Percentiles rank a stretch among this genome's conserved stretches.
phyloP scores from a whole-genome alignment of 305 asterid species.

The Salvia sclarea region DNA sequence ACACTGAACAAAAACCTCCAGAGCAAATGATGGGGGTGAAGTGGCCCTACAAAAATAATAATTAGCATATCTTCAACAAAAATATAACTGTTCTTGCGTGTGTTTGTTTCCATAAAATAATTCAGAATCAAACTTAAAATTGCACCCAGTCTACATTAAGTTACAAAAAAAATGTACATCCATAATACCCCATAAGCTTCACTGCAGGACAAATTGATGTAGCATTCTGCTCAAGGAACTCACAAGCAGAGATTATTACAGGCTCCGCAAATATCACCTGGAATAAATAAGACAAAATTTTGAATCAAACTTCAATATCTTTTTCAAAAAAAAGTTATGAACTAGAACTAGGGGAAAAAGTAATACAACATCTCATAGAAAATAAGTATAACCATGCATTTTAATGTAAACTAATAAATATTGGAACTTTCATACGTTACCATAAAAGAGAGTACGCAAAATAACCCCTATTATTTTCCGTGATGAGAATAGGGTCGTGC shows the following conservation, averaged over 20 bases:
- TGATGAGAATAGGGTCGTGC: neutral
- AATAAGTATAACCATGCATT: neutral
- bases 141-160: conserved; percentile 2
- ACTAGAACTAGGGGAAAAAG: neutral
- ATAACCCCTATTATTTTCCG: neutral
- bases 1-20: conserved; percentile 85
- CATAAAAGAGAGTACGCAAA: neutral
- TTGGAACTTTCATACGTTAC: neutral
- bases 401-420: conserved; percentile 13
- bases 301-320: neutral
- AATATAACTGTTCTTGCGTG: conserved; percentile 1
- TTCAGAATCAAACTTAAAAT: conserved; percentile 1
- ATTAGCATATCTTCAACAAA: conserved; percentile 6
- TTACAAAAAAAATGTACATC: conserved; percentile 16
- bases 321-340: conserved; percentile 8
- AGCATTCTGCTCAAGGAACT: conserved; percentile 93
- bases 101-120: conserved; percentile 17
- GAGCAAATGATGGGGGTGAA: conserved; percentile 63
- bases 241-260: conserved; percentile 57
- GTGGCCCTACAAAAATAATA: conserved; percentile 60
- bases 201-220: conserved; percentile 76
- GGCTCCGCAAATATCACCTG: conserved; percentile 87
- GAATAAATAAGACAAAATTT: conserved; percentile 30
- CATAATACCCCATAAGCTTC: conserved; percentile 76
- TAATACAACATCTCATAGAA: neutral